These are phyloP conservation scores for Komagataella mondaviorum DNA, from an alignment of 805 yeast species.

Conservation along the genomic window DNA sequence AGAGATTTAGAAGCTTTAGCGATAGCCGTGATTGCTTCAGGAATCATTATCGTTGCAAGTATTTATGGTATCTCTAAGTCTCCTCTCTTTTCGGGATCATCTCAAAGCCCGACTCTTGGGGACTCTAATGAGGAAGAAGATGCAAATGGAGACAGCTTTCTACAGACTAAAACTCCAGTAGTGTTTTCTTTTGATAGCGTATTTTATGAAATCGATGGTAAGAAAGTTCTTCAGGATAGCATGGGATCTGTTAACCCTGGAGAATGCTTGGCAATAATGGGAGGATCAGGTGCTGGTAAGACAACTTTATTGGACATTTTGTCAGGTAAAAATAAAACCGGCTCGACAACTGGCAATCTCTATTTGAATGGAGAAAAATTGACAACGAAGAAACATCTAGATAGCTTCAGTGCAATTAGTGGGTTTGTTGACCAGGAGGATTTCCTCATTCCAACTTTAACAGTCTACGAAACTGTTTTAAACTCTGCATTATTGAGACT, in stretches of 20 bases:
- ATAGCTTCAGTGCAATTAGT: slow-evolving; percentile 48
- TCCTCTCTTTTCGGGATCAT: slow-evolving; percentile 36
- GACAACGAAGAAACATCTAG: slow-evolving; percentile 13
- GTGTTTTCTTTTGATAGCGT: slow-evolving; percentile 66
- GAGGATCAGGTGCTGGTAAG: slow-evolving; percentile 98
- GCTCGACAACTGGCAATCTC: slow-evolving; percentile 51
- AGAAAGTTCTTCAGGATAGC: slow-evolving; percentile 43
- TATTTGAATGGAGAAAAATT: slow-evolving; percentile 58
- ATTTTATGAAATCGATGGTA: slow-evolving; percentile 41
- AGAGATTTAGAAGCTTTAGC: slow-evolving; percentile 30
- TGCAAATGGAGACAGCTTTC: slow-evolving; percentile 20
- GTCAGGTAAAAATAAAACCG: slow-evolving; percentile 80
- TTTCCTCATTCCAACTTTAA: slow-evolving; percentile 76
- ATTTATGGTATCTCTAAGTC: slow-evolving; percentile 41
- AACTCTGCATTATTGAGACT: slow-evolving; percentile 83
- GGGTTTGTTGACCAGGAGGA: slow-evolving; percentile 98
- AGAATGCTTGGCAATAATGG: slow-evolving; percentile 90
- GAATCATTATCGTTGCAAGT: slow-evolving; percentile 26
- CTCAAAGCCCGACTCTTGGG: not conserved
- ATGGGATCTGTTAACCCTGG: slow-evolving; percentile 78
- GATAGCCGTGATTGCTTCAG: slow-evolving; percentile 27
- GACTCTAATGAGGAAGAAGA: slow-evolving; percentile 18
- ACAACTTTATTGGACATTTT: slow-evolving; percentile 86
- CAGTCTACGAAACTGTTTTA: slow-evolving; percentile 91
- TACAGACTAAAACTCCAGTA: slow-evolving; percentile 51